Conservation (phyloP, 495 filamentous ascomycete species). For the Talaromyces liani region DNA sequence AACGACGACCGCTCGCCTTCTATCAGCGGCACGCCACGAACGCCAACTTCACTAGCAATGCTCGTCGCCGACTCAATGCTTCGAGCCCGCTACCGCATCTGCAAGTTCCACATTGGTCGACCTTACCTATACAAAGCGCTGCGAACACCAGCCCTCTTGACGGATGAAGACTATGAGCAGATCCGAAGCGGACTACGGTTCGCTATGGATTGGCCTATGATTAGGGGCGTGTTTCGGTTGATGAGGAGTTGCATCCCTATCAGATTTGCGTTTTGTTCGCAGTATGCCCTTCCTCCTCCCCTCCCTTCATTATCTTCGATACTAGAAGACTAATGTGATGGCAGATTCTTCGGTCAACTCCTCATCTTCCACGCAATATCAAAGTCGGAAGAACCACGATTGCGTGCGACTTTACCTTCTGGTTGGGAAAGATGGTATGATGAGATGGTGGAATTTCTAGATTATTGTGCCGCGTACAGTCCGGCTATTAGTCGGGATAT, state of each 20-base stretch:
- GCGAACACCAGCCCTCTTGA: slow-evolving; percentile 27
- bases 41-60: slow-evolving; percentile 28
- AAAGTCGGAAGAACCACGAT: slow-evolving; percentile 28
- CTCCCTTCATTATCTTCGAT: background rate
- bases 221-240: slow-evolving; percentile 33
- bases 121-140: slow-evolving; percentile 43
- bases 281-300: slow-evolving; percentile 19
- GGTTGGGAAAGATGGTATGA: slow-evolving; percentile 41
- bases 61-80: slow-evolving; percentile 43
- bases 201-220: slow-evolving; percentile 40
- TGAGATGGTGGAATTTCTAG: slow-evolving; percentile 38
- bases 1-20: slow-evolving; percentile 17
- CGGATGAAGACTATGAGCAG: slow-evolving; percentile 39
- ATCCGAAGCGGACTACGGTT: slow-evolving; percentile 33
- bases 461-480: slow-evolving; percentile 32
- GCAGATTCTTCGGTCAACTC: slow-evolving; percentile 40
- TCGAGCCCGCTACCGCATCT: slow-evolving; percentile 35
- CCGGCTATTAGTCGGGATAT: slow-evolving; percentile 38
- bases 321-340: background rate
- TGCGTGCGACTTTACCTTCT: slow-evolving; percentile 29
- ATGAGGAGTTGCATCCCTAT: slow-evolving; percentile 44
- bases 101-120: slow-evolving; percentile 41
- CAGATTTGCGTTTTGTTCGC: slow-evolving; percentile 41
- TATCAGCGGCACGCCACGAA: slow-evolving; percentile 14
- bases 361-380: slow-evolving; percentile 41